Base-by-base conservation (phyloP, 1,284 basidiomycete species). In the Ustilago curta region DNA sequence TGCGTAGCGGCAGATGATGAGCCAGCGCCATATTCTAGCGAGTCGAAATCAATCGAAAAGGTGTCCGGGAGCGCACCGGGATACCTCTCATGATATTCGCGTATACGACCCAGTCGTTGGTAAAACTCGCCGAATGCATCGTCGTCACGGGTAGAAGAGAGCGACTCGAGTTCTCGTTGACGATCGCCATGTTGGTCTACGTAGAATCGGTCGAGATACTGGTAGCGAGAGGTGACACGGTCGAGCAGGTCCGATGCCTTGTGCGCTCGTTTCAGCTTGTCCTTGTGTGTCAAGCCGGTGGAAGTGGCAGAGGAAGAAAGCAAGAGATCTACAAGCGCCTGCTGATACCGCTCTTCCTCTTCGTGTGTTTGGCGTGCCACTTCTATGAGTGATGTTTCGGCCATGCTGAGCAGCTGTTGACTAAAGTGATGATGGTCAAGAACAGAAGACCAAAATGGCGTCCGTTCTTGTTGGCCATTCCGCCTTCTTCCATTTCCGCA, bases 61-160 rank as follows among this genome's bases (percentile, higher is more conserved):
- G 75, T 72, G 23, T 80, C 78, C 0, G 69, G 76, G 6, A 86
- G 93, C 90, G 76, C 91, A 90, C 84, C 90, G 86, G 94, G 94
- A 88, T 98, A 97, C 88, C 93, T 94, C 85, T 89, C 89, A 88
- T 98, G 92, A 88, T 97, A 94, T 83, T 96, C 94, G 87, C 95
- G 93, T 85, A 99, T 91, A 88, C 92, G 93, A 83, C 90, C 91
- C 87, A 99, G 91, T 85, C 96, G 91, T 82, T 90, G 87, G 87
- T 99, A 99, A 88, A 99, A 99, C 50, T 82, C 79, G 43, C 51
- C 56, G 9, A 83, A 74, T 9, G 70, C 51, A 29, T 78, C 78
- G 35, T 72, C 71, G 23, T 48, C 31, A 44, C 53, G 53, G 18
- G 50, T 45, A 8, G 66, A 66, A 8, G 74, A 72, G 82, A 88